Conservation (phyloP, 192 early-diverging fungal species). For the Backusella luteola region DNA sequence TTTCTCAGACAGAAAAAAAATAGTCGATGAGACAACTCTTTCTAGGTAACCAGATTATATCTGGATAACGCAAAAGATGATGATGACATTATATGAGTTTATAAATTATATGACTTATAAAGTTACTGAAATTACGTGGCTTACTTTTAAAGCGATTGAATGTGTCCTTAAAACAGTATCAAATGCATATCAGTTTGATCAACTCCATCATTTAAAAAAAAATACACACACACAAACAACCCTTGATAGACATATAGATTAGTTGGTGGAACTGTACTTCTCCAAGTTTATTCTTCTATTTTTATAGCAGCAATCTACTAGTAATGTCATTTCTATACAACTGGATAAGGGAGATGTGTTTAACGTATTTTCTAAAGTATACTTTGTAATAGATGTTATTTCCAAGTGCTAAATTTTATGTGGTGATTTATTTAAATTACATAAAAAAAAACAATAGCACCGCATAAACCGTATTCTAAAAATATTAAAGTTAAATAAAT, state of each 20-base stretch:
- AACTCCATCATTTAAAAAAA: not conserved
- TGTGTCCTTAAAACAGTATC: not conserved
- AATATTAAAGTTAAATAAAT: not conserved
- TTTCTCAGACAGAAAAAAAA: not conserved
- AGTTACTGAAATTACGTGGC: not conserved
- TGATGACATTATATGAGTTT: too few relatives aligned
- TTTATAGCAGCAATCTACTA: not conserved
- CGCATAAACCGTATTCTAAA: not conserved
- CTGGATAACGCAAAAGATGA: not conserved
- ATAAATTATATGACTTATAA: not conserved
- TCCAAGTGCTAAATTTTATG: not conserved
- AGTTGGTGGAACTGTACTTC: not conserved
- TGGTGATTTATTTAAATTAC: not conserved
- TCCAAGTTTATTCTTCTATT: not conserved
- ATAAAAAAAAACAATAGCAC: not conserved
- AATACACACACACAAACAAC: not conserved
- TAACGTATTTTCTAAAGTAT: not conserved
- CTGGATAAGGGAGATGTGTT: not conserved
- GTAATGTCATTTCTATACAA: not conserved
- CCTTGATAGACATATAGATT: not conserved
- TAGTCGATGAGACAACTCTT: not conserved
- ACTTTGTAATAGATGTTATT: not conserved
- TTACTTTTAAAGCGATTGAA: not conserved
- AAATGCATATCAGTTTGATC: not conserved
- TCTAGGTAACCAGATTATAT: not conserved